Conservation (phyloP, 1,284 basidiomycete genomes). For the Dichomitus squalens region DNA sequence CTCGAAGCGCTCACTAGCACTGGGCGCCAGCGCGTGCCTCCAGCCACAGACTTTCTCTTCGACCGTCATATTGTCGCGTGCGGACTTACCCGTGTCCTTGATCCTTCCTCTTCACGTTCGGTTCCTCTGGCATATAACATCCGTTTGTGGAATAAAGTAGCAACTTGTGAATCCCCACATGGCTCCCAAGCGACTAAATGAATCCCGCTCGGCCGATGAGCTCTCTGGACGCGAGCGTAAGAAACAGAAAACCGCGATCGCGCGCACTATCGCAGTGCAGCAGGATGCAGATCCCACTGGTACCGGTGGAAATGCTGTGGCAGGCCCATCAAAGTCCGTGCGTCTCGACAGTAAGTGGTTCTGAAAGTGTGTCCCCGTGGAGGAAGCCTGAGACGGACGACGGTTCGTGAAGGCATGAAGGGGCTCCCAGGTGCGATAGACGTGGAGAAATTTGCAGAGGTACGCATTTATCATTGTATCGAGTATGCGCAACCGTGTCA, state of each 20-base stretch:
- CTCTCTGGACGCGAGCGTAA: conserved; percentile 60
- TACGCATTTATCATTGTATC: conserved; percentile 32
- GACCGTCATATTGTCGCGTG: too few species aligned
- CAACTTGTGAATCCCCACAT: conserved; percentile 37
- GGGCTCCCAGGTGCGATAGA: conserved; percentile 77
- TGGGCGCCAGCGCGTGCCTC: too few species aligned
- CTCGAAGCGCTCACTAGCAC: too few species aligned
- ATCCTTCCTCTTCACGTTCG: too few species aligned
- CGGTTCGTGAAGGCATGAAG: conserved; percentile 48
- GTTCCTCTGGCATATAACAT: too few species aligned
- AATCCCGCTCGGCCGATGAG: conserved; percentile 32
- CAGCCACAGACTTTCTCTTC: too few species aligned
- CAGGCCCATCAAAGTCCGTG: conserved; percentile 44
- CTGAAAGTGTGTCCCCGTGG: not conserved
- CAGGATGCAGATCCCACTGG: conserved; percentile 24
- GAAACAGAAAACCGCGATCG: conserved; percentile 62
- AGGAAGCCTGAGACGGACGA: not conserved
- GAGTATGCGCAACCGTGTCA: not conserved
- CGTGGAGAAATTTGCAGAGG: conserved; percentile 87
- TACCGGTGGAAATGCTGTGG: conserved; percentile 29
- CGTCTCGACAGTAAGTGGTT: conserved; percentile 42
- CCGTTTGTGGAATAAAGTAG: too few species aligned
- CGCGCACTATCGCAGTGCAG: conserved; percentile 73
- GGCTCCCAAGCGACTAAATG: conserved; percentile 53
- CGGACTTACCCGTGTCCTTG: too few species aligned